Evolutionary conservation across 306 rosid species (phyloP).

Genomic region (Begonia peltatifolia): DNA sequence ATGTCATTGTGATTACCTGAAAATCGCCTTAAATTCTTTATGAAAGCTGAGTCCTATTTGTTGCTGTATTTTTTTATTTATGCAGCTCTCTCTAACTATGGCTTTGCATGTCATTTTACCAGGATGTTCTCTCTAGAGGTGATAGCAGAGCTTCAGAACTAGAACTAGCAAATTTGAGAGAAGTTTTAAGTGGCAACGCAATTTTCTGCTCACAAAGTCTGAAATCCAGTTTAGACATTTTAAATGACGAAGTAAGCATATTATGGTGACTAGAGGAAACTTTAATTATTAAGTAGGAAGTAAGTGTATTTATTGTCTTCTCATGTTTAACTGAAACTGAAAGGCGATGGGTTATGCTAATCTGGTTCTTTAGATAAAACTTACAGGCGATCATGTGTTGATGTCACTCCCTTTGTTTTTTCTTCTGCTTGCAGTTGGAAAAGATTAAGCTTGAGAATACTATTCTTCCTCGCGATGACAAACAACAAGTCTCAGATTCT

Average conservation of each 20-base stretch:
- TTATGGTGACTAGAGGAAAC: background rate
- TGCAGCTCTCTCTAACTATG: slow-evolving; percentile 11
- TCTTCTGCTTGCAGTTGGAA: slow-evolving; percentile 60
- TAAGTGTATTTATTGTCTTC: too few relatives aligned
- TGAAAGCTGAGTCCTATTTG: too few relatives aligned
- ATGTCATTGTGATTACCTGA: too few relatives aligned
- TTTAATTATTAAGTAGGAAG: too few relatives aligned
- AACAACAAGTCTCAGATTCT: slow-evolving; percentile 28
- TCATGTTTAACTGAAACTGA: too few relatives aligned
- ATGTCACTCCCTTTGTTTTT: slow-evolving; percentile 4
- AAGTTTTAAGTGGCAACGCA: slow-evolving; percentile 33
- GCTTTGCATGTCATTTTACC: slow-evolving; percentile 11
- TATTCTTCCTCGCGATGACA: slow-evolving; percentile 31
- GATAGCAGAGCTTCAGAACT: slow-evolving; percentile 22
- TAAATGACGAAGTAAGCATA: slow-evolving; percentile 58
- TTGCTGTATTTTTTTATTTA: background rate
- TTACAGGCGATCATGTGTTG: background rate
- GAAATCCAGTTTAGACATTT: slow-evolving; percentile 68
- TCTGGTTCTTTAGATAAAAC: background rate
- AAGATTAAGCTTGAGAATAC: slow-evolving; percentile 68
- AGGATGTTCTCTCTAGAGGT: slow-evolving; percentile 38
- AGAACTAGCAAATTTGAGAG: slow-evolving; percentile 25
- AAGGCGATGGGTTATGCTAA: too few relatives aligned
- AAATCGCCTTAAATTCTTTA: too few relatives aligned
- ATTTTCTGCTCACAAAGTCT: slow-evolving; percentile 29